A percentile compares a stretch with the other conserved stretches of the same genome.
Evolutionary conservation across 129 eudicot species (phyloP).

Genomic region (Arctium lappa): DNA sequence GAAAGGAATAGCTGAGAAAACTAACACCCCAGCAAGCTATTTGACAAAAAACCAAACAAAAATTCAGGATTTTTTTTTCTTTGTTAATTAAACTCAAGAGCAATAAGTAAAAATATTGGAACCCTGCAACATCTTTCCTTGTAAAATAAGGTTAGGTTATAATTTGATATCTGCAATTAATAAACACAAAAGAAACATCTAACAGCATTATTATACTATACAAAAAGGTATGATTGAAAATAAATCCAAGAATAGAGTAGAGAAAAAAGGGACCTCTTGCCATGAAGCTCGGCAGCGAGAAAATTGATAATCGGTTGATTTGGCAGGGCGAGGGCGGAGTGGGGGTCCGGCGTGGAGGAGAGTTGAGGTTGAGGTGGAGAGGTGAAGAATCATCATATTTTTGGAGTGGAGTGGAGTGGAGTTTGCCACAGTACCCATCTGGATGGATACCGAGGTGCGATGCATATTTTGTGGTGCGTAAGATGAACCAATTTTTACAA

Average conservation of each 20-base stretch:
- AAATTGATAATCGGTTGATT: background rate
- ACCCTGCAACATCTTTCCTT: no score
- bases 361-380: background rate
- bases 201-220: no score
- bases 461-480: no score
- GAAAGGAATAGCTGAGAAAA: slow-evolving; percentile 96
- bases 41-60: background rate
- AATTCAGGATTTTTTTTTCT: background rate
- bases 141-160: no score
- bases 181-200: no score
- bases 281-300: slow-evolving; percentile 69
- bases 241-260: background rate
- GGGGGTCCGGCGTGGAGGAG: background rate
- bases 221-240: no score
- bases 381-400: background rate
- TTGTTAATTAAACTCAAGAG: background rate
- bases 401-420: background rate
- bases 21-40: slow-evolving; percentile 85
- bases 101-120: no score
- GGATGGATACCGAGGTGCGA: no score
- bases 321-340: background rate
- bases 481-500: no score
- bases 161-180: no score
- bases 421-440: no score
- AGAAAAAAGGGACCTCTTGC: slow-evolving; percentile 62